phyloP scores from a whole-genome alignment of 768 basidiomycete species.

The Suillus discolor region DNA sequence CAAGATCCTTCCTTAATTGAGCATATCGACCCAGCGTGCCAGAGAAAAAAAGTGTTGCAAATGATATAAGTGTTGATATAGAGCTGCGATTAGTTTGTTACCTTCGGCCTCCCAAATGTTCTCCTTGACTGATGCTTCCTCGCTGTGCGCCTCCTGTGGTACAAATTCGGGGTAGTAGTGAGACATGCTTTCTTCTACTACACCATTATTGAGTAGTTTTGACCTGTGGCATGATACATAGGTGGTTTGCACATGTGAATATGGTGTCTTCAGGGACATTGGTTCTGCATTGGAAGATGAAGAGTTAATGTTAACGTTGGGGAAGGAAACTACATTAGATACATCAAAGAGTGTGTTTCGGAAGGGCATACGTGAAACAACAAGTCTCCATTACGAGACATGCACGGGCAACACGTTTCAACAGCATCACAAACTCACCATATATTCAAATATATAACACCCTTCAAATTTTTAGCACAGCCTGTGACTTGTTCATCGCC shows the following conservation, averaged over 20 bases:
- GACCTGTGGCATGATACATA: conserved; percentile 14
- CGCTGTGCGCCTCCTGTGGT: background rate
- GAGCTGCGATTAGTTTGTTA: background rate
- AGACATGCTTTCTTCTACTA: no score
- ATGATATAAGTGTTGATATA: background rate
- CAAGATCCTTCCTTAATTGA: background rate
- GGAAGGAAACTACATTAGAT: conserved; percentile 19
- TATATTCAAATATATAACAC: no score
- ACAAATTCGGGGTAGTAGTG: background rate
- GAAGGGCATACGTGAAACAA: no score
- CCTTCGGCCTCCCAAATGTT: background rate
- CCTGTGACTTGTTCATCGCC: conserved; percentile 24
- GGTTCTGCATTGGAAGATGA: conserved; percentile 24
- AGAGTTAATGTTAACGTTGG: background rate
- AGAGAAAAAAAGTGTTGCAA: background rate
- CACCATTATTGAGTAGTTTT: no score
- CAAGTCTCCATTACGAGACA: no score
- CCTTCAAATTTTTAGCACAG: conserved; percentile 18
- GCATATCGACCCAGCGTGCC: conserved; percentile 2
- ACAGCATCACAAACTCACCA: no score
- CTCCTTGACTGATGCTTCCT: background rate
- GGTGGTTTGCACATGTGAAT: conserved; percentile 21
- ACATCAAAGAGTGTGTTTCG: conserved; percentile 19
- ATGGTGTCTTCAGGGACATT: conserved; percentile 24
- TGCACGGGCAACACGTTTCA: no score